Conservation (phyloP, 345 rosid species). For the Viola odorata region DNA sequence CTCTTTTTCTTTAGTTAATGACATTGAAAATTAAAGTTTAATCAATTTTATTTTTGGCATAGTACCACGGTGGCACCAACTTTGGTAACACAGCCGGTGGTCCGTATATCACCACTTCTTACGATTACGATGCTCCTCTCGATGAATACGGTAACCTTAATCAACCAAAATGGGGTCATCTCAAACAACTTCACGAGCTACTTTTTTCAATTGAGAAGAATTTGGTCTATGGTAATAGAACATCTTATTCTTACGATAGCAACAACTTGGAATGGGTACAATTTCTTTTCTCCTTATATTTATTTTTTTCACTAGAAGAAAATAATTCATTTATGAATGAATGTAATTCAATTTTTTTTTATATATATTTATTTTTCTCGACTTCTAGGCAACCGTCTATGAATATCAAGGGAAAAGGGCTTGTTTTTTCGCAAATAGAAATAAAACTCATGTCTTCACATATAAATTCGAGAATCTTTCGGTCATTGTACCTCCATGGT, state of each 20-base stretch:
- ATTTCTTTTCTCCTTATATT: neutral
- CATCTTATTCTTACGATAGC: neutral
- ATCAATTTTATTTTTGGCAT: neutral
- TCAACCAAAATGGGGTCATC: constrained; percentile 32
- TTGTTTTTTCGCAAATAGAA: constrained; percentile 26
- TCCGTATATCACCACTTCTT: constrained; percentile 17
- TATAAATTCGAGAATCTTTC: constrained; percentile 16
- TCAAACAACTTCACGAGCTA: constrained; percentile 14
- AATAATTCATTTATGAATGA: neutral
- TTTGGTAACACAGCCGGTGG: constrained; percentile 14
- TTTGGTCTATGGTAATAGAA: neutral
- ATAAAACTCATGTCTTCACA: neutral
- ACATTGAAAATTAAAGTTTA: neutral
- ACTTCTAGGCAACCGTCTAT: constrained; percentile 21
- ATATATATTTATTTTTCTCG: neutral
- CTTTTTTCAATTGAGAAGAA: constrained; percentile 5
- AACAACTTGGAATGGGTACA: neutral
- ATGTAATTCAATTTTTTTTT: neutral
- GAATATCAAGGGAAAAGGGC: constrained; percentile 20
- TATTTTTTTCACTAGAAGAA: too few species aligned
- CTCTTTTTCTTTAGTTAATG: neutral
- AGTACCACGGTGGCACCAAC: constrained; percentile 21
- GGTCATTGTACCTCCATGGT: constrained; percentile 30
- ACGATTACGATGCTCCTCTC: constrained; percentile 20
- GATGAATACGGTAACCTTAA: constrained; percentile 20